These are phyloP conservation scores for Pseudohalonectria lignicola DNA, from an alignment of 2,329 filamentous ascomycete species.

Conservation along the genomic window DNA sequence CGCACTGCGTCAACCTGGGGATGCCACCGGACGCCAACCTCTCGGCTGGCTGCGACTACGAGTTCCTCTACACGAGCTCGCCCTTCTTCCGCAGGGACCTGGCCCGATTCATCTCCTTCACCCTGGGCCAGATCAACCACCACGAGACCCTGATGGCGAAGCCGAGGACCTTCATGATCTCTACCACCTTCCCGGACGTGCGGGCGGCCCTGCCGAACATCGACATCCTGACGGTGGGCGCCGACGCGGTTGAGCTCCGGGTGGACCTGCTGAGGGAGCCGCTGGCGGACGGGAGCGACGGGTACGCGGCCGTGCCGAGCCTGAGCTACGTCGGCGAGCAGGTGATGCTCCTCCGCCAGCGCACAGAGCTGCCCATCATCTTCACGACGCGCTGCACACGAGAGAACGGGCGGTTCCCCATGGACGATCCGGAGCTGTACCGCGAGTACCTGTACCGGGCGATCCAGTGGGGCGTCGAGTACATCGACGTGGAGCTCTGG, in stretches of 20 bases:
- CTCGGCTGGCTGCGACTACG: slow-evolving; percentile 66
- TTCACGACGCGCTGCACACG: slow-evolving; percentile 74
- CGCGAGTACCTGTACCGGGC: slow-evolving; percentile 73
- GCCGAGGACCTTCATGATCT: slow-evolving; percentile 71
- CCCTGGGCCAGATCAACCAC: slow-evolving; percentile 67
- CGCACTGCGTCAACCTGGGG: slow-evolving; percentile 62
- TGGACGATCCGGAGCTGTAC: slow-evolving; percentile 65
- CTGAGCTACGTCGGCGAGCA: slow-evolving; percentile 79
- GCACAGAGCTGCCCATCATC: slow-evolving; percentile 81
- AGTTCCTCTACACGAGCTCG: slow-evolving; percentile 69
- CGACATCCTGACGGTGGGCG: slow-evolving; percentile 77
- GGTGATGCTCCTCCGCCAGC: slow-evolving; percentile 71
- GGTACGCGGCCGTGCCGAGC: slow-evolving; percentile 57
- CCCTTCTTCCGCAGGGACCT: slow-evolving; percentile 66
- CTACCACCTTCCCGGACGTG: slow-evolving; percentile 80
- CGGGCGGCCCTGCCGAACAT: slow-evolving; percentile 73
- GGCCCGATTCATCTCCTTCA: slow-evolving; percentile 68
- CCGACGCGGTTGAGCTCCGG: slow-evolving; percentile 75
- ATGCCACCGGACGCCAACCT: slow-evolving; percentile 57
- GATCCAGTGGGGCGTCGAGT: slow-evolving; percentile 83
- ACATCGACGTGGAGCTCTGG: slow-evolving; percentile 84
- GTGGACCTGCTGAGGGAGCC: slow-evolving; percentile 74
- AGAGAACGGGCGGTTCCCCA: slow-evolving; percentile 77
- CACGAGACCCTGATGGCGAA: slow-evolving; percentile 71
- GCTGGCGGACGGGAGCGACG: slow-evolving; percentile 43